Base-by-base conservation (phyloP, 257 asterid genomes). In the Voacanga thouarsii region DNA sequence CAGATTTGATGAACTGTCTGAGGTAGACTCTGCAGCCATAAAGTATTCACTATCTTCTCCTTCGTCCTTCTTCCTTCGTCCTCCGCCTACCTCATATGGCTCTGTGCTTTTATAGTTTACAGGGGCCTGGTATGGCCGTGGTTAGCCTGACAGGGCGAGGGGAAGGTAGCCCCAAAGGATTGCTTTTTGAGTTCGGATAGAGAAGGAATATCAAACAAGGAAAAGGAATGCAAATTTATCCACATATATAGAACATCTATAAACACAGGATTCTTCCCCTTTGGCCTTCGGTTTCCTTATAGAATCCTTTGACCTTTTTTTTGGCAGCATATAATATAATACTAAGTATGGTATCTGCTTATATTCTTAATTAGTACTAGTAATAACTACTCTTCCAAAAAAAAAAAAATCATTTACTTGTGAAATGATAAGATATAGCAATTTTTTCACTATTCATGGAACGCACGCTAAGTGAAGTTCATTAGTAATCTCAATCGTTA, bases 1-100 rank as follows among this genome's bases (percentile, higher is more conserved):
- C 56, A 87, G 91, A 76, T 84, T 86, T 81, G 95, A 75, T 2
- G 93, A 78, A 43, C 86, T 68, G 65, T n/a, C 68, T 28, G 85
- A 84, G 44, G 89, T 44, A 3, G 83, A 73, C 75, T 84, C 87
- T 67, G 78, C 84, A 37, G 85, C 89, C 89, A 87, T 87, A 33
- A 33, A 33, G 37, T 33, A 33, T 33, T 33, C 37, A 33, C 37
- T 33, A 33, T 33, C 37, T 33, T 33, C 2, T 33, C 37, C 2
- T 33, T 2, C n/a, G n/a, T 33, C 37, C 37, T 33, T 33, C 37
- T 2, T 33, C 37, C 37, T 24, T 66, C 24, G 45, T 16, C 1
- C 7, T 2, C 21, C 21, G 9, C 19, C 51, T 70, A 41, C 6
- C 8, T 43, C 23, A 6, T 16, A 16, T 39, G 73, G 53, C 26